Evolutionary conservation across 352 stramenopile genomes (phyloP).

Genomic region (Pythium aphanidermatum): DNA sequence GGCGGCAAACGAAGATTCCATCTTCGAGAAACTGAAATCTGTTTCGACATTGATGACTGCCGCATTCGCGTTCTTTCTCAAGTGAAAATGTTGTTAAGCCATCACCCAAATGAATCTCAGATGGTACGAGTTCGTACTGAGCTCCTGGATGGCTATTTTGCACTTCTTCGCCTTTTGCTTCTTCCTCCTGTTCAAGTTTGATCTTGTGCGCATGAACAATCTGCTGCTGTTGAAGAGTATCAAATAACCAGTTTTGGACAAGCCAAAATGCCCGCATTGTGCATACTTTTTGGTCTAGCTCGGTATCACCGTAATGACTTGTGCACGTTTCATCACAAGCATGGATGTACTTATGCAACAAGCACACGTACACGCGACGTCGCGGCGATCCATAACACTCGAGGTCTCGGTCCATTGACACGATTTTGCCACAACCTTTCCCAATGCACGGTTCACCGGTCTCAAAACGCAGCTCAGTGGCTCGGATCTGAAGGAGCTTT

Average conservation of each 20-base stretch:
- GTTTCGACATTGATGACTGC: constrained; percentile 23
- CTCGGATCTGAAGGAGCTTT: constrained; percentile 46
- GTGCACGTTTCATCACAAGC: constrained; percentile 70
- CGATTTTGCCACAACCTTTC: constrained; percentile 66
- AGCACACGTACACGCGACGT: constrained; percentile 67
- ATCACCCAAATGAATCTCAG: constrained; percentile 60
- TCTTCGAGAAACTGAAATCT: constrained; percentile 70
- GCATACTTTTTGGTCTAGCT: constrained; percentile 63
- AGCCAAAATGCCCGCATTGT: constrained; percentile 69
- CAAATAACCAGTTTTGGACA: constrained; percentile 75
- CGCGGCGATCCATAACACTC: constrained; percentile 63
- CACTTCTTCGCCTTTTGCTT: constrained; percentile 17
- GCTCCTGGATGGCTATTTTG: constrained; percentile 11
- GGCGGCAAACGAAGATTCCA: constrained; percentile 61
- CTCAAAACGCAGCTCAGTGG: constrained; percentile 71
- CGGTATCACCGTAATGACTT: constrained; percentile 45
- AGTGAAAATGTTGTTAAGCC: constrained; percentile 47
- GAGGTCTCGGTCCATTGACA: constrained; percentile 74
- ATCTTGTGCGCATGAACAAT: constrained; percentile 6
- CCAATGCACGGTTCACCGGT: constrained; percentile 55
- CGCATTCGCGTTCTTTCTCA: constrained; percentile 34
- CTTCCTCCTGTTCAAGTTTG: constrained; percentile 5
- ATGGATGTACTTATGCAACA: constrained; percentile 80
- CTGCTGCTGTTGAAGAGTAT: constrained; percentile 39
- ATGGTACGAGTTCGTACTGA: constrained; percentile 28